These are phyloP conservation scores for Papiliotrema fonsecae DNA, from an alignment of 1,284 basidiomycete species.

Conservation along the genomic window DNA sequence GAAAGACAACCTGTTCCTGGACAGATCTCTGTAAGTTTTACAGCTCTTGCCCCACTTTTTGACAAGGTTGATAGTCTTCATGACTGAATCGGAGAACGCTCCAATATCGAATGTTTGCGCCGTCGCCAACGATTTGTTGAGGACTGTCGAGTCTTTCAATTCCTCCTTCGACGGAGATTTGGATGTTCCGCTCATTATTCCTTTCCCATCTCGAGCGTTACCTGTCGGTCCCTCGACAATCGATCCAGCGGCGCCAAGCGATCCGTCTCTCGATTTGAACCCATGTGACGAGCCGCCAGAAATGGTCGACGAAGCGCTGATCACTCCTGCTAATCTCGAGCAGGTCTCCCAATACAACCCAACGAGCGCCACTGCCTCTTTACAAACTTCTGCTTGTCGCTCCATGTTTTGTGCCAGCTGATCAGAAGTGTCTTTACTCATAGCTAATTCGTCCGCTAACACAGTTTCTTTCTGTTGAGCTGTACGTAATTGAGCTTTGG, in stretches of 20 bases:
- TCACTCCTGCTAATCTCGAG: conserved; percentile 32
- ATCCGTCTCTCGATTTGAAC: not conserved
- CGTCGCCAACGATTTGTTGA: conserved; percentile 28
- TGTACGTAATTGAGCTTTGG: conserved; percentile 44
- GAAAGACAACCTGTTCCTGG: conserved; percentile 90
- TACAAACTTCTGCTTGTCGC: conserved; percentile 31
- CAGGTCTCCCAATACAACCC: conserved; percentile 42
- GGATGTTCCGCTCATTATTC: not conserved
- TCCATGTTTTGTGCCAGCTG: conserved; percentile 29
- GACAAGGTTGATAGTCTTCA: conserved; percentile 74
- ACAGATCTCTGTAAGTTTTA: conserved; percentile 84
- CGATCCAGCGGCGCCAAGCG: not conserved
- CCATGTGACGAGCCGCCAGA: conserved; percentile 18
- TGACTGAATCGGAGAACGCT: conserved; percentile 72
- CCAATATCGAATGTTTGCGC: conserved; percentile 69
- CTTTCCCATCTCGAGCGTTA: too few relatives aligned
- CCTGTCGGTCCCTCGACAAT: not conserved
- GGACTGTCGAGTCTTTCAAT: conserved; percentile 30
- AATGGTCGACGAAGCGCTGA: conserved; percentile 43
- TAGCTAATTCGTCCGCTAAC: conserved; percentile 39
- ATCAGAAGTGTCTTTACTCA: conserved; percentile 33
- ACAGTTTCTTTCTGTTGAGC: conserved; percentile 40
- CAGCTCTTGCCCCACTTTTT: conserved; percentile 96
- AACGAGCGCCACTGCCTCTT: conserved; percentile 40
- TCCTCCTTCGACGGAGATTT: conserved; percentile 12